These are phyloP conservation scores for Porcisia deanei DNA, from an alignment of 208 protist species.

Conservation along the genomic window DNA sequence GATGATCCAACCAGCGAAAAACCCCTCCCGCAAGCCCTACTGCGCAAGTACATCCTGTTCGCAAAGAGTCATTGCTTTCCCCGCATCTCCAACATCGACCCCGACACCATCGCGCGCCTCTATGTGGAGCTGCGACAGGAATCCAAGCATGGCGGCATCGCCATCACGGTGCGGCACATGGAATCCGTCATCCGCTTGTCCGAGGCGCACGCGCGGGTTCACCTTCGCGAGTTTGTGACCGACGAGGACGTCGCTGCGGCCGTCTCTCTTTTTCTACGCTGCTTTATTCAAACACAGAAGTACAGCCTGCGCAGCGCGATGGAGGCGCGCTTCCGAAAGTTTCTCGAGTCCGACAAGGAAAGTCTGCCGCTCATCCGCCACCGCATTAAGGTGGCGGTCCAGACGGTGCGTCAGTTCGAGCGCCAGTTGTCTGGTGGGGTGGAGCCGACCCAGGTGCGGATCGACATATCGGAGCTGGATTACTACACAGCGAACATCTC, in stretches of 20 bases:
- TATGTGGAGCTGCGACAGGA: slow-evolving; percentile 98
- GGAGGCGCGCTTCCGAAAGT: slow-evolving; percentile 86
- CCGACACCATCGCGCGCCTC: slow-evolving; percentile 93
- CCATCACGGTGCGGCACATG: slow-evolving; percentile 98
- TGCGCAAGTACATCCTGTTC: slow-evolving; percentile 99
- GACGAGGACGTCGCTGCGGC: slow-evolving; percentile 98
- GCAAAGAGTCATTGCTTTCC: slow-evolving; percentile 93
- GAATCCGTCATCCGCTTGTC: slow-evolving; percentile 99
- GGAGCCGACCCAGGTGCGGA: slow-evolving; percentile 74
- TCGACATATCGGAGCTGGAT: slow-evolving; percentile 81
- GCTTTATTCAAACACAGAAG: slow-evolving; percentile 97
- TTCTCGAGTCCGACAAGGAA: slow-evolving; percentile 87
- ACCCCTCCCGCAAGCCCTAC: slow-evolving; percentile 93
- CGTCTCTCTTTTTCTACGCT: slow-evolving; percentile 97
- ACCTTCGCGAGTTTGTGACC: slow-evolving; percentile 96
- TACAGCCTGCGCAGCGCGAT: slow-evolving; percentile 90
- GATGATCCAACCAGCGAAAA: slow-evolving; percentile 85
- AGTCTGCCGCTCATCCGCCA: slow-evolving; percentile 88
- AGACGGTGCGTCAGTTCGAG: slow-evolving; percentile 84
- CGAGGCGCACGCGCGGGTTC: slow-evolving; percentile 97
- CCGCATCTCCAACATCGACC: slow-evolving; percentile 92
- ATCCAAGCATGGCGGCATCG: slow-evolving; percentile 91
- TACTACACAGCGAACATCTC: slow-evolving; percentile 82
- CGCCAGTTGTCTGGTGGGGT: slow-evolving; percentile 77
- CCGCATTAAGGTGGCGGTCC: slow-evolving; percentile 79